Evolutionary conservation across 73 alveolate genomes (phyloP).

Genomic region (Durusdinium trenchii): DNA sequence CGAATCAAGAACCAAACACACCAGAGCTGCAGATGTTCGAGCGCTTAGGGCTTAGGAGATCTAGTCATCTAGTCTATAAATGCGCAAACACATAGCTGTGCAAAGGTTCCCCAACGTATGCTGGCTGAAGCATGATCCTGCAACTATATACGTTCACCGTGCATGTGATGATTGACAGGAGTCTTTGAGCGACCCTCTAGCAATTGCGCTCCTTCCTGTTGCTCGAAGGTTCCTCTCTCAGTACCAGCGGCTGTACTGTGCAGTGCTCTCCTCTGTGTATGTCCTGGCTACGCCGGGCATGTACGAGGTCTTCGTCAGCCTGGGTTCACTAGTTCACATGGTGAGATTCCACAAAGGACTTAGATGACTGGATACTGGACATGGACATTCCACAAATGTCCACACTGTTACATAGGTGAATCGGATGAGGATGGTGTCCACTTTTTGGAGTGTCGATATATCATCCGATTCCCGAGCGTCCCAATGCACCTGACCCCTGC

Average conservation of each 20-base stretch:
- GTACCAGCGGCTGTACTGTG: conserved; percentile 85
- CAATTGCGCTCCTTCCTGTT: neutral
- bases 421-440: too few species aligned
- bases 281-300: conserved; percentile 69
- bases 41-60: neutral
- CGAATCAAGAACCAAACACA: neutral
- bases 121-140: neutral
- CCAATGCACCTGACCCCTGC: neutral
- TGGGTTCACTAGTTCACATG: neutral
- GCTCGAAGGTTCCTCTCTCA: conserved; percentile 55
- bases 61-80: neutral
- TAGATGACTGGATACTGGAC: too few species aligned
- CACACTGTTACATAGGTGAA: too few species aligned
- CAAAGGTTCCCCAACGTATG: neutral
- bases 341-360: too few species aligned
- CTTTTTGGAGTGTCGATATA: too few species aligned
- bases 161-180: neutral
- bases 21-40: neutral
- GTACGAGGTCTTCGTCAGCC: conserved; percentile 46
- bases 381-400: too few species aligned
- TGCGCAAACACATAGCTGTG: neutral
- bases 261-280: conserved; percentile 85
- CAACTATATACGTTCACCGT: too few species aligned
- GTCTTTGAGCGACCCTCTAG: neutral
- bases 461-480: too few species aligned